A percentile compares a stretch with the other conserved stretches of the same genome.
Conservation (phyloP, 306 rosid genomes). For the Prunus campanulata region DNA sequence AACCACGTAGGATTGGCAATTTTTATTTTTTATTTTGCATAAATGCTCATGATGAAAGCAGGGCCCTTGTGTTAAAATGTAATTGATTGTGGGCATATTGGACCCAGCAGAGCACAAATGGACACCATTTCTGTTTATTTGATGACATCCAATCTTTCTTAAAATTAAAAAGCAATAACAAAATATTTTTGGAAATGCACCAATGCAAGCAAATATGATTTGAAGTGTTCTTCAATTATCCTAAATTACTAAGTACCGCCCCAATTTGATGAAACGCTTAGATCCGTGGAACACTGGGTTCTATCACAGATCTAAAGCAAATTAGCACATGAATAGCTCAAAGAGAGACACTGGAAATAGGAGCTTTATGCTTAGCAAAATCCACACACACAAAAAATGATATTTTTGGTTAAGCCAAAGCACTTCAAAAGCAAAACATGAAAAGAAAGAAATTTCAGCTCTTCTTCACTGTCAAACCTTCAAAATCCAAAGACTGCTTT, state of each 20-base stretch:
- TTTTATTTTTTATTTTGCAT: not conserved
- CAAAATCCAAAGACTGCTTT: not conserved
- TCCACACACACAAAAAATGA: not conserved
- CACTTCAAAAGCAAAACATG: constrained; percentile 1
- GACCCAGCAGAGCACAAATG: constrained; percentile 11
- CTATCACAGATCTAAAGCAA: constrained; percentile 21
- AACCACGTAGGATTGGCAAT: not conserved
- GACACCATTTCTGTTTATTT: constrained; percentile 2
- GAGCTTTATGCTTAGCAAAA: constrained; percentile 6
- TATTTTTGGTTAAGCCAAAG: not conserved
- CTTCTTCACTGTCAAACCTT: constrained; percentile 2
- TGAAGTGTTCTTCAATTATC: constrained; percentile 17
- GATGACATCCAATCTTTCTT: not conserved
- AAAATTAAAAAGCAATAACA: not conserved
- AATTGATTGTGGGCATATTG: not conserved
- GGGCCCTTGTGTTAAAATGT: not conserved
- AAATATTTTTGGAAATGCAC: constrained; percentile 6
- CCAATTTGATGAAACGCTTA: constrained; percentile 16
- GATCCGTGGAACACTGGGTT: constrained; percentile 34
- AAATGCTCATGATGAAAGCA: not conserved
- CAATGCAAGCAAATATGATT: constrained; percentile 7
- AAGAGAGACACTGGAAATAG: not conserved
- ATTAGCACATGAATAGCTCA: constrained; percentile 4
- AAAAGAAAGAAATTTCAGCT: constrained; percentile 6
- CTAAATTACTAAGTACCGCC: not conserved